Conservation (phyloP, 202 grass and related monocot species). For the Panicum hallii region DNA sequence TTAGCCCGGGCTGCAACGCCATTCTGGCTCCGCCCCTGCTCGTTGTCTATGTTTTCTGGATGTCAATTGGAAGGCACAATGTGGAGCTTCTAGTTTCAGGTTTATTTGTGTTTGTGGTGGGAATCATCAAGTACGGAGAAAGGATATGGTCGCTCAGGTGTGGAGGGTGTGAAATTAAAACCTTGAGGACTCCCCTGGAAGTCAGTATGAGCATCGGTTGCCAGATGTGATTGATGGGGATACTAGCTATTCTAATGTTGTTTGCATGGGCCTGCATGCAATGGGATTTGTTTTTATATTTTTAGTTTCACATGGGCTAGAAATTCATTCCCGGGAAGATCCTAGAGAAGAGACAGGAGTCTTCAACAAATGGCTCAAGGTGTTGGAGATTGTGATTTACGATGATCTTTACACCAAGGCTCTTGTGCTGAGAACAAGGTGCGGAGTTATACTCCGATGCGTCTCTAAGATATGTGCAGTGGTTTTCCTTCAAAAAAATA, state of each 20-base stretch:
- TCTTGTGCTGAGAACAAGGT: not conserved
- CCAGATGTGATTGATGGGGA: too few relatives aligned
- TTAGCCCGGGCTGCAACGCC: too few relatives aligned
- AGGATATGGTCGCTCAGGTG: slow-evolving; percentile 25
- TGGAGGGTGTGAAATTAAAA: not conserved
- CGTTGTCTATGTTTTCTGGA: slow-evolving; percentile 16
- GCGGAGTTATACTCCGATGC: not conserved
- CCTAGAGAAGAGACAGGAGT: too few relatives aligned
- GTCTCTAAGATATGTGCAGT: not conserved
- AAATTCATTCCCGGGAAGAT: too few relatives aligned
- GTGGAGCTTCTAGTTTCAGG: not conserved
- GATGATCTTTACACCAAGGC: slow-evolving; percentile 18
- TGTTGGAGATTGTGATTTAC: not conserved
- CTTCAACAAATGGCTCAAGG: not conserved
- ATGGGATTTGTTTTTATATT: too few relatives aligned
- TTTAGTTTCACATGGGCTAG: too few relatives aligned
- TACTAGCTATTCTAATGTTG: too few relatives aligned
- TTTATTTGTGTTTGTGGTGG: not conserved
- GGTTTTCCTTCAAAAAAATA: too few relatives aligned
- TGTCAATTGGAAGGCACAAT: not conserved
- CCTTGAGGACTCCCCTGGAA: not conserved
- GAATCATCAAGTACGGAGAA: slow-evolving; percentile 35
- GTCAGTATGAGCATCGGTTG: not conserved
- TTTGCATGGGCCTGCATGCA: too few relatives aligned
- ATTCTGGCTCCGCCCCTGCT: too few relatives aligned